Base-by-base conservation (phyloP, 2,329 filamentous ascomycete genomes). In the Sclerotiophoma versabilis region DNA sequence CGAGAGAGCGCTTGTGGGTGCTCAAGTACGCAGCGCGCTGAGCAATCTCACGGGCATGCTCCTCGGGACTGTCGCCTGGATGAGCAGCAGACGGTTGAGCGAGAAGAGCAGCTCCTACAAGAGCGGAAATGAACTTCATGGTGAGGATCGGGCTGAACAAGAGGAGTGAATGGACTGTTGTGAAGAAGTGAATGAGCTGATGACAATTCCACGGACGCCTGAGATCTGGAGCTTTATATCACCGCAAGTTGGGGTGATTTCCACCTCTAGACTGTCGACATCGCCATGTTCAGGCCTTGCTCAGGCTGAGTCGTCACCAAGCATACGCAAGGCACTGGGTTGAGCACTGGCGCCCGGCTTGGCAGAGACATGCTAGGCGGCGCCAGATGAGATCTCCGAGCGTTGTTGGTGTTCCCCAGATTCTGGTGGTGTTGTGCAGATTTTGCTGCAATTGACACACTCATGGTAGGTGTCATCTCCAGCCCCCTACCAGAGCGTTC, bases 1-100 rank as follows among this genome's bases (percentile, higher is more conserved):
- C 70, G 6, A 80, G 69, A 12, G 76, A 77, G 32, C 78, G 75
- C 59, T 73, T 74, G 57, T 68, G 68, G 36, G 59, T 63, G 41
- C 67, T 62, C 54, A 76, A 51, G 55, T 76, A 76, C 14, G 69
- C 67, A 41, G 63, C 63, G 33, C 75, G 74, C 58, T 75, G 64
- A 32, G 62, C 65, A 30, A 75, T 66, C 38, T 77, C 75, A 15
- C 65, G 68, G 44, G 59, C 62, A 27, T 72, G 53, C 49, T 78
- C 71, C 44, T 58, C 62, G n/a, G 55, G 30, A 36, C 59, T 65
- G 33, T 77, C 69, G 19, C 75, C 76, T 0, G 76, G 76, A 33
- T 78, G 77, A 20, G 76, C 74, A 48, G 62, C 25, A n/a, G 62
- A 54, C 27, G 63, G 59, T 39, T 66, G 63, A 33, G 63, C 59